Conservation (phyloP, 345 rosid genomes). For the Gossypium bickii region DNA sequence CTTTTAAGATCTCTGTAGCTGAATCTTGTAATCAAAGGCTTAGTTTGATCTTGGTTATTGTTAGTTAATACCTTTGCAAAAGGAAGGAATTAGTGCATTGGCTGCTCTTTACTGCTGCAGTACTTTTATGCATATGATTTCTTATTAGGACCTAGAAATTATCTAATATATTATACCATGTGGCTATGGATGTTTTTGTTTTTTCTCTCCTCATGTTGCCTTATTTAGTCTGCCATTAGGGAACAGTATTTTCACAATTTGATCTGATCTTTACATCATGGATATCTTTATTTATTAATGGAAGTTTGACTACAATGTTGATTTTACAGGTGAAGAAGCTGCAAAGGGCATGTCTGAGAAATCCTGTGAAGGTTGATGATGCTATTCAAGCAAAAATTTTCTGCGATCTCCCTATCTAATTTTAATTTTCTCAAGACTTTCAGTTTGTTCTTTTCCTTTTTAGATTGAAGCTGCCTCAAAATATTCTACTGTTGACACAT, state of each 20-base stretch:
- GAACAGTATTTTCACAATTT: background rate
- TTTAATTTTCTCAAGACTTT: conserved; percentile 11
- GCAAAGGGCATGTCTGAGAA: conserved; percentile 83
- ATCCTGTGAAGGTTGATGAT: conserved; percentile 78
- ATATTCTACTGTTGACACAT: conserved; percentile 88
- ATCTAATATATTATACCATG: background rate
- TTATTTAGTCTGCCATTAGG: background rate
- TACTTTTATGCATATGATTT: background rate
- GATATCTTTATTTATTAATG: background rate
- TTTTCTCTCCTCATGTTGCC: background rate
- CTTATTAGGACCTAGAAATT: background rate
- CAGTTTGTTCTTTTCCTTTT: conserved; percentile 13
- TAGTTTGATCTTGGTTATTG: background rate
- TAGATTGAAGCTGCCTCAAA: conserved; percentile 94
- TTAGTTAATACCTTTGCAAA: background rate
- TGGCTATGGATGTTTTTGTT: background rate
- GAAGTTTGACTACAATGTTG: conserved; percentile 18
- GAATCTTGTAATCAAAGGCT: background rate
- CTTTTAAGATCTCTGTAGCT: background rate
- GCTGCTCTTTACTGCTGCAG: background rate
- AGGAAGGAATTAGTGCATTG: background rate
- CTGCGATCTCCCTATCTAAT: conserved; percentile 5
- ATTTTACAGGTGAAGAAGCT: conserved; percentile 73
- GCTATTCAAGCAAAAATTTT: background rate
- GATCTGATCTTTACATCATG: background rate